phyloP scores from a whole-genome alignment of 2,329 filamentous ascomycete genomes.

The Leptographium lundbergii region DNA sequence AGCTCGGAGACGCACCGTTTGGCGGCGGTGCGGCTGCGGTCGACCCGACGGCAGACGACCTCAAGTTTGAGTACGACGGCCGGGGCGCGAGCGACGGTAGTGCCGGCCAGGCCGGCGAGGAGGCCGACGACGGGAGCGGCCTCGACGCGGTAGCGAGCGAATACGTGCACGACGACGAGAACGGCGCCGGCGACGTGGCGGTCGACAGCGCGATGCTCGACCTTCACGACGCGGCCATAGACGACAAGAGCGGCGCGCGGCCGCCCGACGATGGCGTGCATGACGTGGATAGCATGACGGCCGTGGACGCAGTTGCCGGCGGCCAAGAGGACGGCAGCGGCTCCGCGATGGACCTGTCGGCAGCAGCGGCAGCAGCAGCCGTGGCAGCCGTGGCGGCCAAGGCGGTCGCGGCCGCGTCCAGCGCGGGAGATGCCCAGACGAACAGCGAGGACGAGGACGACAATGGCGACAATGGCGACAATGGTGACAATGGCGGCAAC shows the following conservation, averaged over 20 bases:
- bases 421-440: not conserved
- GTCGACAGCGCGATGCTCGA: constrained; percentile 9
- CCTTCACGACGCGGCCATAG: not conserved
- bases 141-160: not conserved
- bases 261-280: not conserved
- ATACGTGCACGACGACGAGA: not conserved
- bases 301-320: too few relatives aligned
- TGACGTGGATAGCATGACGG: not conserved
- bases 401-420: not conserved
- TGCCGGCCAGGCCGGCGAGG: not conserved
- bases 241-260: not conserved
- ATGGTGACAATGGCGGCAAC: not conserved
- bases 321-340: not conserved
- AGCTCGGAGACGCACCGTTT: not conserved
- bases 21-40: not conserved
- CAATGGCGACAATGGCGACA: not conserved
- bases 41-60: not conserved
- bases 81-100: not conserved
- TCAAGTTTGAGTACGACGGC: not conserved
- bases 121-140: not conserved
- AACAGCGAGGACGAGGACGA: not conserved
- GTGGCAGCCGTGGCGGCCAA: constrained; percentile 1
- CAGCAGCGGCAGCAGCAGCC: constrained; percentile 5
- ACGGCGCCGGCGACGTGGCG: not conserved
- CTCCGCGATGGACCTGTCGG: constrained; percentile 3